Evolutionary conservation across 169 alveolate genomes (phyloP), one percentile per base, ranked within the genome.

Genomic region (Plasmodium sp.): DNA sequence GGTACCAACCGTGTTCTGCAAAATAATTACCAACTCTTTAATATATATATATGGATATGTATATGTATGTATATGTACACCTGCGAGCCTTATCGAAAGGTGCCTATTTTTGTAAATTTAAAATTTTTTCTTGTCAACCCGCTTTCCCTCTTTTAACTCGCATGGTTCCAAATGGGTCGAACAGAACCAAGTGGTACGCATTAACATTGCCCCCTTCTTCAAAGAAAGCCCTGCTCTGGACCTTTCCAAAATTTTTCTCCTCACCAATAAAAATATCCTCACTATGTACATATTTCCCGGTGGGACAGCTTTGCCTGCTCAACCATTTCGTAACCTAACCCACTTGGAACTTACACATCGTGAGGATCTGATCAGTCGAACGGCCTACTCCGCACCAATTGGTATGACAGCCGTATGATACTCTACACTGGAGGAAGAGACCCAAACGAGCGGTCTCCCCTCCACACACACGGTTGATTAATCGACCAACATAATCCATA

Each of bases 11-110:
- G 84, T 80, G 67, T 88, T 84, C 45, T 74, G 84, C 45, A 84
- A 22, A 84, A 74, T 31, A 75, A 34, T 31, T 84, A 72, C 62
- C 80, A 75, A 62, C 88, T 58, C 88, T 88, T 88, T 88, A 88
- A 88, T 58, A 45, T 31, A 6, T 67, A 67, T 67, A 27, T 39
- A 22, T 22, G 27, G 0, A 45, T 31, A 6, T 67, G 27, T 67
- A 27, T 39, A 88, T 58, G 33, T 31, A 6, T 67, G 27, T 67
- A 27, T 39, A 10, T 22, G 18, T 41, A 43, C 81, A 12, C 72
- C 34, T 79, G 75, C 41, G 56, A 56, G 58, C 41, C 33, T 33
- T 33, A 45, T 45, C 31, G 54, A 48, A 81, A 36, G 62, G 36
- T 18, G 36, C 43, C 3, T 18, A 71, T 51, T 85, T 27, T 85